Evolutionary conservation across 75 land plant species (phyloP).

Genomic region (Isoetes taiwanensis): DNA sequence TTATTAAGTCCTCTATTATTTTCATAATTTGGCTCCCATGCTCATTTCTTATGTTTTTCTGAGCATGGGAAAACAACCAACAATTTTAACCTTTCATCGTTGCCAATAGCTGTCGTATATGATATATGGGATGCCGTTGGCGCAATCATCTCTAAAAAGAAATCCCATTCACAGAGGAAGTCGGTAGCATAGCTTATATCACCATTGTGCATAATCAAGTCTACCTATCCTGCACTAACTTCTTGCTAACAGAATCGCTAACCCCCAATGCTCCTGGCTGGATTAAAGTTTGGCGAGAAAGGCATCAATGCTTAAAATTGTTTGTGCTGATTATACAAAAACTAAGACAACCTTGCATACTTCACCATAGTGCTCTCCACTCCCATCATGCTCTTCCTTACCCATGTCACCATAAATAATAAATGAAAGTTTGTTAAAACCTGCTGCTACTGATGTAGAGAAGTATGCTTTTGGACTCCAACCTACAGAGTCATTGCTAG

Average conservation of each 20-base stretch:
- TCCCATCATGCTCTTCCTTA: constrained; percentile 11
- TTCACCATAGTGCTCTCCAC: constrained; percentile 11
- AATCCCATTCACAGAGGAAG: constrained; percentile 82
- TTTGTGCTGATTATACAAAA: too few species aligned
- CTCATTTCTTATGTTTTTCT: too few species aligned
- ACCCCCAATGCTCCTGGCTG: constrained; percentile 67
- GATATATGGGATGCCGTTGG: constrained; percentile 58
- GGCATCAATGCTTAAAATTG: too few species aligned
- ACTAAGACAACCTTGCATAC: too few species aligned
- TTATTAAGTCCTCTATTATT: too few species aligned
- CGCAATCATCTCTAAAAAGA: constrained; percentile 43
- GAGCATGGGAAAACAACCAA: too few species aligned
- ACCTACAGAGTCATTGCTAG: constrained; percentile 33
- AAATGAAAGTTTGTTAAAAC: neutral
- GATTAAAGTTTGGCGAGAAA: neutral
- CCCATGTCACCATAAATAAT: constrained; percentile 17
- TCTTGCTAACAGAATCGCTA: constrained; percentile 36
- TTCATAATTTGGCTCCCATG: too few species aligned
- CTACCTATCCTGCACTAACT: constrained; percentile 32
- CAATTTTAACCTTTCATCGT: constrained; percentile 74
- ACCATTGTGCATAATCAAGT: constrained; percentile 65
- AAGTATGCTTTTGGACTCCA: constrained; percentile 39
- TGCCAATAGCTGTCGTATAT: constrained; percentile 94
- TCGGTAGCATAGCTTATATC: constrained; percentile 93
- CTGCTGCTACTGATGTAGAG: constrained; percentile 11